Conservation (phyloP, 1,284 basidiomycete genomes). For the Malassezia sp. region DNA sequence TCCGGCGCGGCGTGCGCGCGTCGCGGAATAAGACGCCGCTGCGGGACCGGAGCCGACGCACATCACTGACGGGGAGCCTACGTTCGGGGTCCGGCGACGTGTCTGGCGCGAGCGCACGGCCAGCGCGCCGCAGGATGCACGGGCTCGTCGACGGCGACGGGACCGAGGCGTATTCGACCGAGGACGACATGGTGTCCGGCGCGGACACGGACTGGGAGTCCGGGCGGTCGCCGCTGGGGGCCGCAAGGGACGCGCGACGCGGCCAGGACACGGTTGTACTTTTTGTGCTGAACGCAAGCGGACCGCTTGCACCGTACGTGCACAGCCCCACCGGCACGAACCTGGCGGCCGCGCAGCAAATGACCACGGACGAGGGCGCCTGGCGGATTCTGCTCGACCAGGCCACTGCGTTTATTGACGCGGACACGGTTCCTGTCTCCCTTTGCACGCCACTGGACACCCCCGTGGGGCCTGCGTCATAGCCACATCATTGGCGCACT, state of each 20-base stretch:
- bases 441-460: too few relatives aligned
- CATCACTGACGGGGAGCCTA: slow-evolving; percentile 1
- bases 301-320: too few relatives aligned
- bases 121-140: too few relatives aligned
- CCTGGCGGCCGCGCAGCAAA: too few relatives aligned
- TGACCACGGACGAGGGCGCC: background rate
- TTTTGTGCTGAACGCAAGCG: slow-evolving; percentile 8
- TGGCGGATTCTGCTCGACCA: slow-evolving; percentile 6
- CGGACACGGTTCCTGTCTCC: too few relatives aligned
- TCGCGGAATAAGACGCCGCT: background rate
- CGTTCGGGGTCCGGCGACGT: background rate
- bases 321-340: background rate
- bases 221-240: slow-evolving; percentile 5
- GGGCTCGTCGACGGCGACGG: too few relatives aligned
- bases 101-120: background rate
- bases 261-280: slow-evolving; percentile 1
- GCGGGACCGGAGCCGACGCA: slow-evolving; percentile 1
- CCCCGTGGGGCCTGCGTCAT: too few relatives aligned
- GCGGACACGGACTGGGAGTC: slow-evolving; percentile 9
- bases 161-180: slow-evolving; percentile 11
- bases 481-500: too few relatives aligned
- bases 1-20: background rate
- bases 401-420: slow-evolving; percentile 5
- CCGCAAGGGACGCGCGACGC: background rate
- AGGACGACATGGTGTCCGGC: slow-evolving; percentile 9